Base-by-base conservation (phyloP, 75 land plant species). In the Cunninghamia lanceolata region DNA sequence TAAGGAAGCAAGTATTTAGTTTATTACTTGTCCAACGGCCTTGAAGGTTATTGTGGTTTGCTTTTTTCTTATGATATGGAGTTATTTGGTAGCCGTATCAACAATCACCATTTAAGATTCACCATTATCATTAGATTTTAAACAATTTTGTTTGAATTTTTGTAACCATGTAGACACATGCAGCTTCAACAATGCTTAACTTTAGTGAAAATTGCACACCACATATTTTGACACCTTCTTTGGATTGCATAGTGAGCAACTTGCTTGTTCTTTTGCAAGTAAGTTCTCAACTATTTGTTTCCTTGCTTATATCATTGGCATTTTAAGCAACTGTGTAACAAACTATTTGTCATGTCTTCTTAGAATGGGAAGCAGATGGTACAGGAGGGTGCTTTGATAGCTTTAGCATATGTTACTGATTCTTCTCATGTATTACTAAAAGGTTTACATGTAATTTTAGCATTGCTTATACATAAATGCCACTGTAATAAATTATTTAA, bases 311-410 rank as follows among this genome's bases (percentile, higher is more conserved):
- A 77, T 46, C 17, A 17, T 43, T 14, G 13, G 14, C 21, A 54
- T 42, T 40, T 83, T n/a, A 30, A 52, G 17, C 21, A 83, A 78
- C 1, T 83, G 54, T 87, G 8, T 86, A 86, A 63, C 25, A 14
- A 39, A 1, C 54, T 53, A 47, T 52, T 38, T 82, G 40, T 30
- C 76, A 14, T 75, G 15, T 53, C 40, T 74, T 36, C 16, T 77
- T 92, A 98, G 99, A 98, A 94, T 91, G 99, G 97, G 54, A 98
- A 96, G 92, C 95, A 98, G 87, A 96, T 98, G 99, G 99, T 98
- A 17, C 99, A 98, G 86, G 99, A 98, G 90, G 99, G 99, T 30
- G 99, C 99, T 47, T 88, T 98, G 89, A 98, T 96, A 42, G 97
- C 99, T 82, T 90, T 98, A 40, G 99, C 99, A 74, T 96, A 99